Base-by-base conservation (phyloP, 202 grass and related monocot species). In the Saccharum hybrid region DNA sequence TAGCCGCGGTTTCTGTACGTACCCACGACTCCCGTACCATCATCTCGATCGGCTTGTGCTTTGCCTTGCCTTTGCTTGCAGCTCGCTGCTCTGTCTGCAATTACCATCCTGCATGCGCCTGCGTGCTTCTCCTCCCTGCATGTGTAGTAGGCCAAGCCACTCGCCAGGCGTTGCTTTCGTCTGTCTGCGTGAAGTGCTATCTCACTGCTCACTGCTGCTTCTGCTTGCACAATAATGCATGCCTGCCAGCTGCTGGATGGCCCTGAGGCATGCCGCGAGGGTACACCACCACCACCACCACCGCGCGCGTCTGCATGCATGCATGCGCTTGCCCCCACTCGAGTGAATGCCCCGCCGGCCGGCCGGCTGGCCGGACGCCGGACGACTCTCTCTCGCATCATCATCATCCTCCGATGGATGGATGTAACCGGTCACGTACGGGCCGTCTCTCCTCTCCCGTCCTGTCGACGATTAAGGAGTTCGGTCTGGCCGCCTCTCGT, bases 201-300 rank as follows among this genome's bases (percentile, higher is more conserved):
- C 57, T 68, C 74, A 45, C 83, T 86, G 73, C 46, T 81, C 74
- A 45, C 83, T 86, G 73, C 46, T 81, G 73, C 72, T 52, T 48
- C 83, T 86, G 66, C 79, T 62, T 78, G 78, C 78, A 79, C 83
- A 79, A 86, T 90, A 74, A 90, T 86, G 67, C 72, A 10, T 63
- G 87, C 83, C 42, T 78, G 16, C 71, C 26, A 4, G 28, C 63
- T 12, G 21, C 0, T 11, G 13, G 45, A 13, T 11, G 4, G 2
- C 33, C 7, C 10, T 68, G 66, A 45, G 10, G 66, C 68, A 43
- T 71, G 74, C 8, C 63, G 66, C 56, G 31, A 67, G 60, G n/a
- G 39, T 66, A 63, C n/a, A n/a, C n/a, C n/a, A n/a, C n/a, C n/a
- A n/a, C n/a, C 72, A 71, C 51, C 56, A 70, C 26, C 82, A 46